Evolutionary conservation across 1,139 yeast genomes (phyloP).

Genomic region (Geotrichum klebahnii): DNA sequence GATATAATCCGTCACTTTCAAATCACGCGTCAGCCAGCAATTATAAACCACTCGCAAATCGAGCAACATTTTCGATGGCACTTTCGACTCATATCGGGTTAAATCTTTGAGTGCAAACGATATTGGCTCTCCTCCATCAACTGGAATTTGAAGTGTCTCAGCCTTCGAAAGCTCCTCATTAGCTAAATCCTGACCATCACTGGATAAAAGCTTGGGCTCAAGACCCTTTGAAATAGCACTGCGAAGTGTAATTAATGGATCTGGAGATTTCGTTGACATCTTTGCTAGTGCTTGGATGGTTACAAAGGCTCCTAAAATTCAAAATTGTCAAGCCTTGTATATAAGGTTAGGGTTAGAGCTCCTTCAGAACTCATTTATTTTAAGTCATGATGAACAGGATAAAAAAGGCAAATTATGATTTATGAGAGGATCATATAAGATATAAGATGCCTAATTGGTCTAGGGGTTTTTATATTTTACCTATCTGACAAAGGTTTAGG

Average conservation of each 20-base stretch:
- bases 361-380: too few relatives aligned
- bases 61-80: slow-evolving; percentile 8
- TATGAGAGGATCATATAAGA: too few relatives aligned
- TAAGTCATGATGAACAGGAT: too few relatives aligned
- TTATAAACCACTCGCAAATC: slow-evolving; percentile 59
- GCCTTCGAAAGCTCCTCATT: slow-evolving; percentile 21
- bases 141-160: slow-evolving; percentile 5
- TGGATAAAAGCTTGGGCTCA: slow-evolving; percentile 24
- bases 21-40: slow-evolving; percentile 74
- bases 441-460: too few relatives aligned
- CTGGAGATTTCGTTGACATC: slow-evolving; percentile 19
- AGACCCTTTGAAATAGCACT: slow-evolving; percentile 30
- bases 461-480: too few relatives aligned
- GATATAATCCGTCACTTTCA: slow-evolving; percentile 78
- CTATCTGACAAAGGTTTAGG: too few relatives aligned
- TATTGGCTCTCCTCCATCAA: slow-evolving; percentile 4
- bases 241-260: slow-evolving; percentile 31
- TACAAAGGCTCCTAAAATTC: background rate
- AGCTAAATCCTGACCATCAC: slow-evolving; percentile 21
- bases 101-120: slow-evolving; percentile 7
- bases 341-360: slow-evolving; percentile 3
- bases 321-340: background rate
- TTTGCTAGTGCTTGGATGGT: background rate
- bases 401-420: too few relatives aligned
- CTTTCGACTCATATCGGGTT: slow-evolving; percentile 18